Evolutionary conservation across 495 filamentous ascomycete genomes (phyloP).

Genomic region (Podospora tetraspora): DNA sequence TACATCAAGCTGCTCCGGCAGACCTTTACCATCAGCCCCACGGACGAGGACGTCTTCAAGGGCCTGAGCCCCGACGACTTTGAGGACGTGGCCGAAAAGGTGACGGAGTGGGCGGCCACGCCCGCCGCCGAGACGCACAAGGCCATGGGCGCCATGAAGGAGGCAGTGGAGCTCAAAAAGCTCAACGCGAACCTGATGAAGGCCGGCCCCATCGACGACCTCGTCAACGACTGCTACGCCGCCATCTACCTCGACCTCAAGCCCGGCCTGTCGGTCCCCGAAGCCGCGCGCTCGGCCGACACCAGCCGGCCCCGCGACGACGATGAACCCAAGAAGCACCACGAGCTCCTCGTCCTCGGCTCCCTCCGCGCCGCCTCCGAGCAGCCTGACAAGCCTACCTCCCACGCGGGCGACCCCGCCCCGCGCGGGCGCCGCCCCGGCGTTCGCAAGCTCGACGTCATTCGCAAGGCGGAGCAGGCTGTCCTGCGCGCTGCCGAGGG

Average conservation of each 20-base stretch:
- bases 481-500: conserved; percentile 39
- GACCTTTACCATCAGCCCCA: conserved; percentile 57
- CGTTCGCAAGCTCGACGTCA: conserved; percentile 42
- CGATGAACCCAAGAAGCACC: conserved; percentile 2
- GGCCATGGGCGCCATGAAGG: conserved; percentile 68
- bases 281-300: conserved; percentile 26
- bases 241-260: conserved; percentile 60
- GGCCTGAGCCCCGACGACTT: conserved; percentile 77
- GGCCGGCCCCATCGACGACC: conserved; percentile 75
- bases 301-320: conserved; percentile 14
- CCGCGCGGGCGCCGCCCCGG: conserved; percentile 33
- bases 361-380: conserved; percentile 29
- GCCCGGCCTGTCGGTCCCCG: conserved; percentile 32
- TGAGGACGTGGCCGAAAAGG: conserved; percentile 47
- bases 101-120: conserved; percentile 47
- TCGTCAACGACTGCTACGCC: conserved; percentile 82
- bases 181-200: conserved; percentile 83
- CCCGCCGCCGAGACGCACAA: conserved; percentile 34
- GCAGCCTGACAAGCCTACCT: conserved; percentile 35
- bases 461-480: conserved; percentile 47
- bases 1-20: conserved; percentile 75
- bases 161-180: conserved; percentile 84
- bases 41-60: conserved; percentile 75
- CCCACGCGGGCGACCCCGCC: conserved; percentile 32
- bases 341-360: conserved; percentile 19